Evolutionary conservation across 768 basidiomycete genomes (phyloP), one percentile per base, ranked within the genome.

Genomic region (Phylloporus arenicola): DNA sequence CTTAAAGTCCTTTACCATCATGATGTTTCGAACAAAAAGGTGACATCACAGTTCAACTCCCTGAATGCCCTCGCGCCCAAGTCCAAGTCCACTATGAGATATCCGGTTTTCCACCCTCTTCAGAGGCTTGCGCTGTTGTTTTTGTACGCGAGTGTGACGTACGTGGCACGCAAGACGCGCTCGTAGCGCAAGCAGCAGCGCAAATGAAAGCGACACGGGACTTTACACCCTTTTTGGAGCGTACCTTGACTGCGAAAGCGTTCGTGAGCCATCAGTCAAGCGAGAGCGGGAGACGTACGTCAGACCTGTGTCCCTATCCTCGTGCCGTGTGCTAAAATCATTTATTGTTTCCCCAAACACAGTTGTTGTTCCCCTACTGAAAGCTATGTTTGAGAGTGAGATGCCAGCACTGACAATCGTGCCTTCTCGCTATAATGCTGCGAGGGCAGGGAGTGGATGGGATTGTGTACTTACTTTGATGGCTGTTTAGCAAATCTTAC

Each of bases 41-140:
- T 16, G 49, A 58, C 20, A 42, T 64, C 4, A 34, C 29, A 1
- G 24, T 50, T 41, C 48, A 24, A 43, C 51, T 40, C 12, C 37
- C 51, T 20, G 50, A 56, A 46, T 45, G 11, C 25, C 17, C 40
- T 43, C 45, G 37, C 31, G 33, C 43, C 30, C 29, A 51, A 40
- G 46, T 58, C 39, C 51, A 51, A 35, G 12, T 77, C 12, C 61
- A 71, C 38, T 83, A 78, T 74, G 77, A 83, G 56, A 63, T 75
- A 42, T 81, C 79, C 3, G 62, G 58, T 8, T 75, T 79, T 51
- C 57, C 70, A 9, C 72, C 58, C 7, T 69, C 68, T 24, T 63
- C 60, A 17, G 69, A 75, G 29, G 71, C 70, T 6, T 77, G 72
- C 50, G 67, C 72, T 6, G 58, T 80, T 34, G 53, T 83, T 46